phyloP scores from a whole-genome alignment of 140 eudicot genomes.

The Senecio squalidus region DNA sequence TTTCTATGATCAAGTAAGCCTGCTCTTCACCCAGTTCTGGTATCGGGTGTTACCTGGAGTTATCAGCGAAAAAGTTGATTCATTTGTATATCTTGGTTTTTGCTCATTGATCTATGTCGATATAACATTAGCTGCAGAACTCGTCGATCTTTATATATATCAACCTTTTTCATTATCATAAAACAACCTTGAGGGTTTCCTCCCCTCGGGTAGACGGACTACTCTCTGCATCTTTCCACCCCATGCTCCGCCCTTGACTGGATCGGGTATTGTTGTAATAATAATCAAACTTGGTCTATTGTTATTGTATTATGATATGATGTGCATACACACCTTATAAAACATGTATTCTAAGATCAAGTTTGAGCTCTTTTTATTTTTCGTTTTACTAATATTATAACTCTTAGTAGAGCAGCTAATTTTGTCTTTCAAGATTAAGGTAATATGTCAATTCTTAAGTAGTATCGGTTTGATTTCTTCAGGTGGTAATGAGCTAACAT shows the following conservation, averaged over 20 bases:
- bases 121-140: neutral
- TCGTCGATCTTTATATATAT: neutral
- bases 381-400: neutral
- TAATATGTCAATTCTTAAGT: neutral
- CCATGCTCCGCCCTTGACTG: too few species aligned
- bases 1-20: neutral
- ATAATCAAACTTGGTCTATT: too few species aligned
- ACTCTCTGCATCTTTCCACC: too few species aligned
- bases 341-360: neutral
- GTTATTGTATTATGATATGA: neutral
- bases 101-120: neutral
- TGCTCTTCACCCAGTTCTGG: neutral
- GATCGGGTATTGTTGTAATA: too few species aligned
- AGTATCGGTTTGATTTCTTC: neutral
- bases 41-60: neutral
- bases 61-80: neutral
- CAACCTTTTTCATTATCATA: neutral
- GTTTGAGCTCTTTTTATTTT: neutral
- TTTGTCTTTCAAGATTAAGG: neutral
- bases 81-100: neutral
- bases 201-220: too few species aligned
- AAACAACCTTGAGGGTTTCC: too few species aligned
- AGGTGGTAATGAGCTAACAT: conserved; percentile 4
- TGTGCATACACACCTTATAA: neutral
- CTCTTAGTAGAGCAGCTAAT: neutral